Base-by-base conservation (phyloP, 208 protist species). In the Trypanosoma avium region DNA sequence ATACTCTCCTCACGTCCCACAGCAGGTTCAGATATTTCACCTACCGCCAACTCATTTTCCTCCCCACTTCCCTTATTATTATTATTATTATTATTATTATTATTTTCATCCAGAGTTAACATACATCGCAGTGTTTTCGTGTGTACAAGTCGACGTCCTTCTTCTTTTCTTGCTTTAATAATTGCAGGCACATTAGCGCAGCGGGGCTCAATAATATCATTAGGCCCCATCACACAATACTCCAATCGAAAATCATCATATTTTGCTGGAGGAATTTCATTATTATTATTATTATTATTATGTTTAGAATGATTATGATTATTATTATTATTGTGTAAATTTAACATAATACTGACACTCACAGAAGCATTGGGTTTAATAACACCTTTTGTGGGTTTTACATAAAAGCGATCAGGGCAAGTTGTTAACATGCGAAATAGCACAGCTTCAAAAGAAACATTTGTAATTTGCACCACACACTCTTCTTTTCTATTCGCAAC, bases 241-340 rank as follows among this genome's bases (percentile, higher is more conserved):
- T 94, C 82, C 7, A 94, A 43, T 13, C 79, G 80, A 64, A 94
- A 94, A 53, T 86, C 81, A 58, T 94, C 88, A 42, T 80, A 79
- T 4, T 79, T 69, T 26, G 69, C 57, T 15, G 48, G 35, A 10
- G 60, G 65, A 0, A n/a, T n/a, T n/a, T n/a, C n/a, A n/a, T n/a
- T n/a, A n/a, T n/a, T n/a, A n/a, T n/a, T n/a, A n/a, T 40, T 60
- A 0, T 27, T 21, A n/a, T n/a, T n/a, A n/a, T n/a, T n/a, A n/a
- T n/a, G n/a, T n/a, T n/a, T n/a, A n/a, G n/a, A n/a, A n/a, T n/a
- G n/a, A n/a, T n/a, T n/a, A n/a, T n/a, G n/a, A n/a, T n/a, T n/a
- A n/a, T n/a, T n/a, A n/a, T n/a, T n/a, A n/a, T n/a, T n/a, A n/a
- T n/a, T n/a, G n/a, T n/a, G n/a, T n/a, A n/a, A 67, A 61, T 85